A percentile compares a stretch with the other conserved stretches of the same genome.
phyloP scores from a whole-genome alignment of 257 asterid species.

The Nicotiana noctiflora region DNA sequence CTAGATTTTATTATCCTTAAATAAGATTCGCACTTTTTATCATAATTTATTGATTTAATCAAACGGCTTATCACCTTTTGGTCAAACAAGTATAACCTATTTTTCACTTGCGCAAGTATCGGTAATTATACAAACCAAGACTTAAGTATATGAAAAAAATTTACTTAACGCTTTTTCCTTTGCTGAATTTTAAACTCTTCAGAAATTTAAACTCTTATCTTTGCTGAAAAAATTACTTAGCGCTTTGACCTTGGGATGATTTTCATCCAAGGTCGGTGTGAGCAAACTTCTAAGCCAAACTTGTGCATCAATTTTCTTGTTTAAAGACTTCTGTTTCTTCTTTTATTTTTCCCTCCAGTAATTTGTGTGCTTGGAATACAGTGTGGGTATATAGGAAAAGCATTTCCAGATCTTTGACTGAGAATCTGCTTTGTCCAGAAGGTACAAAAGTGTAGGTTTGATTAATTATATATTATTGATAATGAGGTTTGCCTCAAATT shows the following conservation, averaged over 20 bases:
- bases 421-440: not conserved
- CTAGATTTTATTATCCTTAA: too few relatives aligned
- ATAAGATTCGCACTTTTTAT: too few relatives aligned
- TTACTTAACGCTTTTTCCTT: rapidly evolving
- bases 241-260: too few relatives aligned
- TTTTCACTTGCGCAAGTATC: too few relatives aligned
- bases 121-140: too few relatives aligned
- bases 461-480: not conserved
- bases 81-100: too few relatives aligned
- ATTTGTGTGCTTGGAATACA: not conserved
- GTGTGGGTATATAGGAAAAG: not conserved
- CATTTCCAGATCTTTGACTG: not conserved
- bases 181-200: not conserved
- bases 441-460: not conserved
- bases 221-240: too few relatives aligned
- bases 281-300: not conserved
- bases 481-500: not conserved
- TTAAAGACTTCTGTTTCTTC: not conserved
- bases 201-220: not conserved
- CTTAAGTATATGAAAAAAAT: not conserved
- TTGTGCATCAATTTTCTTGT: not conserved
- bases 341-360: not conserved
- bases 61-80: too few relatives aligned
- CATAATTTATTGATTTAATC: too few relatives aligned
- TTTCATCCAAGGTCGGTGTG: not conserved